Evolutionary conservation across 78 protist genomes (phyloP).

Genomic region (Protostelium mycophagum): DNA sequence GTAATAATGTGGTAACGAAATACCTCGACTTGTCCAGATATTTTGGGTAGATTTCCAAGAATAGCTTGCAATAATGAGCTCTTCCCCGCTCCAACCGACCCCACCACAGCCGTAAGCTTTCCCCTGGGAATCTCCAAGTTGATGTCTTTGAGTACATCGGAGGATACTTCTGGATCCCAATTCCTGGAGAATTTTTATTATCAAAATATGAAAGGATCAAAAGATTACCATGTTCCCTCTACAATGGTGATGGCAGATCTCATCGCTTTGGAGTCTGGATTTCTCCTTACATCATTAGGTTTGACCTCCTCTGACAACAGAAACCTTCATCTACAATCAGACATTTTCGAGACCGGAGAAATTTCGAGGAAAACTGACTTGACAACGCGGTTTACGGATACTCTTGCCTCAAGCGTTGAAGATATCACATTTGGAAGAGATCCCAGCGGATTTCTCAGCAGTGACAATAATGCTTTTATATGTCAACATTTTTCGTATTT

Average conservation of each 20-base stretch:
- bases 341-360: neutral
- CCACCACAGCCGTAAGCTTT: conserved; percentile 62
- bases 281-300: neutral
- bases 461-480: neutral
- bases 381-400: neutral
- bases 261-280: neutral
- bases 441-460: neutral
- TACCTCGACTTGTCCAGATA: conserved; percentile 2
- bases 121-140: conserved; percentile 9
- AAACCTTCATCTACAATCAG: neutral
- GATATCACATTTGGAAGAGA: neutral
- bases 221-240: neutral
- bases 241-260: neutral
- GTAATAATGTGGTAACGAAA: too few relatives aligned
- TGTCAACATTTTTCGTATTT: too few relatives aligned
- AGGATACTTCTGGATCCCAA: neutral
- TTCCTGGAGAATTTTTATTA: neutral
- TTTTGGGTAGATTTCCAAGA: conserved; percentile 66
- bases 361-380: neutral
- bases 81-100: conserved; percentile 89
- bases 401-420: neutral
- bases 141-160: conserved; percentile 14
- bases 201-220: neutral
- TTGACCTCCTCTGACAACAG: neutral
- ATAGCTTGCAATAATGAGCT: conserved; percentile 61